Percentiles rank a stretch among this genome's conserved stretches.
Evolutionary conservation across 2,329 filamentous ascomycete genomes (phyloP).

Genomic region (Pestalotiopsis sp.): DNA sequence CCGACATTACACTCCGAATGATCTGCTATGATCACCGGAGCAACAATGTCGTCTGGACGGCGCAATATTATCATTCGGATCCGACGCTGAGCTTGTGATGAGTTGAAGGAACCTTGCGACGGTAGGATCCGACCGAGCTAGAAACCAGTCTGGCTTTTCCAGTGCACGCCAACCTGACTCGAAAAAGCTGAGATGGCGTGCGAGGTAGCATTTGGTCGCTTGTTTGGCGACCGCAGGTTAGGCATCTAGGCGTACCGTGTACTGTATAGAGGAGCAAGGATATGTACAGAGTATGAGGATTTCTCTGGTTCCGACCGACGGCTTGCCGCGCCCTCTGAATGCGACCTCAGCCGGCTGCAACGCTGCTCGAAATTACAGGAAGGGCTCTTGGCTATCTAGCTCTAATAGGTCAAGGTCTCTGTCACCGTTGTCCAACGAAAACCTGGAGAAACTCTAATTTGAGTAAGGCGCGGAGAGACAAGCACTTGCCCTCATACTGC

Average conservation of each 20-base stretch:
- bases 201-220: not conserved
- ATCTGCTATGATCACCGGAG: not conserved
- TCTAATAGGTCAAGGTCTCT: not conserved
- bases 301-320: not conserved
- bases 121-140: not conserved
- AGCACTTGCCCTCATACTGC: not conserved
- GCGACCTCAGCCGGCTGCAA: constrained; percentile 3
- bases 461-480: not conserved
- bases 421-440: constrained; percentile 1
- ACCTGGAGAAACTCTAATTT: not conserved
- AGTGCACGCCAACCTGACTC: not conserved
- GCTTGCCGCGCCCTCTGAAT: not conserved
- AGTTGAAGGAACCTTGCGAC: not conserved
- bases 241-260: not conserved
- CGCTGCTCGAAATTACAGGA: not conserved
- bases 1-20: not conserved
- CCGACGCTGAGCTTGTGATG: not conserved
- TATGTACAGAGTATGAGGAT: not conserved
- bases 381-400: not conserved
- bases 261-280: not conserved
- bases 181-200: not conserved
- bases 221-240: not conserved
- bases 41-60: not conserved
- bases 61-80: not conserved
- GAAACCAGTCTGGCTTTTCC: not conserved